A percentile compares a stretch with the other conserved stretches of the same genome.
These are phyloP conservation scores for Penicillium antarcticum DNA, from an alignment of 495 filamentous ascomycete genomes.

Conservation along the genomic window DNA sequence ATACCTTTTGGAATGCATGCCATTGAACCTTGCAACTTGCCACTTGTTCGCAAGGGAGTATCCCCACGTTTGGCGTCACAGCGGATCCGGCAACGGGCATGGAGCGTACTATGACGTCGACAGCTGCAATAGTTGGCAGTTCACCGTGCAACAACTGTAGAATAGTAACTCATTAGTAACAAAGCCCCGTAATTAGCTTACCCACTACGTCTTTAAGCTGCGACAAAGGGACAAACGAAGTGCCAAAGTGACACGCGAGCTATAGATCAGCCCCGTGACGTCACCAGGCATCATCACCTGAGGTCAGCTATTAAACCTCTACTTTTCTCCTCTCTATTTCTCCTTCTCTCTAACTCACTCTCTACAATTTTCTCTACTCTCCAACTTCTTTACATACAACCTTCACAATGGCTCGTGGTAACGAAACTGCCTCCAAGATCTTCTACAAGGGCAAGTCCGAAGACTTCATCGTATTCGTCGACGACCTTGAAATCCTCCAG, in stretches of 20 bases:
- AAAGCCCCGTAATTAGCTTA: neutral
- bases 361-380: constrained; percentile 10
- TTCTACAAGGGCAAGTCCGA: constrained; percentile 86
- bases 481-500: constrained; percentile 65
- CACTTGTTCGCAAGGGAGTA: neutral
- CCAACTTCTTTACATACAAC: constrained; percentile 12
- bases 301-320: constrained; percentile 7
- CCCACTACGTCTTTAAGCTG: neutral
- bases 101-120: constrained; percentile 8
- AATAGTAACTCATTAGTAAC: neutral
- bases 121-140: constrained; percentile 5
- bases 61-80: constrained; percentile 11
- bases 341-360: neutral
- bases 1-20: constrained; percentile 6
- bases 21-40: constrained; percentile 6
- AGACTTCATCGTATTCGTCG: constrained; percentile 89
- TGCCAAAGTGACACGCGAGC: constrained; percentile 15
- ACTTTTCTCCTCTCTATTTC: constrained; percentile 10
- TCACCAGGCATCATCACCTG: constrained; percentile 24
- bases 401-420: constrained; percentile 71
- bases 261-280: constrained; percentile 22
- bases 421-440: constrained; percentile 71
- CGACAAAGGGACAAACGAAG: neutral
- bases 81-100: constrained; percentile 5
- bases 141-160: neutral